Evolutionary conservation across 225 moss, liverwort and hornwort species (phyloP).

Genomic region (Polytrichum commune): DNA sequence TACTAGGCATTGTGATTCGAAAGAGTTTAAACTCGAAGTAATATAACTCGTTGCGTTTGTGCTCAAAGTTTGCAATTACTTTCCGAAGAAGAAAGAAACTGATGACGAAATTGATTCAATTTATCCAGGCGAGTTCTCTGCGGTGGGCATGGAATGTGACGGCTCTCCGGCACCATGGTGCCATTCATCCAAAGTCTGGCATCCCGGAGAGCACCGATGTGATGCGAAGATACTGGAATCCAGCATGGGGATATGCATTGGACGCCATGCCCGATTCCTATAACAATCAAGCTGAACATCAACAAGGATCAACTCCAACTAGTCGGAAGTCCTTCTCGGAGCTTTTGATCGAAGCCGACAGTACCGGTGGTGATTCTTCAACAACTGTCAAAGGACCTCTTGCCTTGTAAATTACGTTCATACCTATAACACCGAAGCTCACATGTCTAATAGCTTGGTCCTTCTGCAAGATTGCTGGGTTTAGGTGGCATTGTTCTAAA

Average conservation of each 20-base stretch:
- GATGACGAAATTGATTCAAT: background rate
- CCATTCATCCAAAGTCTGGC: background rate
- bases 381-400: conserved; percentile 20
- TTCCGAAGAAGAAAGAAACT: background rate
- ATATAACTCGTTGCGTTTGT: background rate
- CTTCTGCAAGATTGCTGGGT: background rate
- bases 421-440: background rate
- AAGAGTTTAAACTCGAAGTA: background rate
- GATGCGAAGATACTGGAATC: conserved; percentile 17
- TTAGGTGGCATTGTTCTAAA: background rate
- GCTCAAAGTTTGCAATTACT: background rate
- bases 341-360: conserved; percentile 40
- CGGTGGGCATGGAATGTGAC: background rate
- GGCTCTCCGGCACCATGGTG: conserved; percentile 2
- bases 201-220: background rate
- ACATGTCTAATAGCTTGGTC: background rate
- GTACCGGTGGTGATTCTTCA: conserved; percentile 13
- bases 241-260: conserved; percentile 30
- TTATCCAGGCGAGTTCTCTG: background rate
- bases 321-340: conserved; percentile 46
- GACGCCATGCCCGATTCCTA: conserved; percentile 6
- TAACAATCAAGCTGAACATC: conserved; percentile 13
- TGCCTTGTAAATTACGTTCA: conserved; percentile 25
- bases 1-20: background rate
- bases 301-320: conserved; percentile 12